Conservation (phyloP, 164 flowering plant genomes). For the Houttuynia cordata region DNA sequence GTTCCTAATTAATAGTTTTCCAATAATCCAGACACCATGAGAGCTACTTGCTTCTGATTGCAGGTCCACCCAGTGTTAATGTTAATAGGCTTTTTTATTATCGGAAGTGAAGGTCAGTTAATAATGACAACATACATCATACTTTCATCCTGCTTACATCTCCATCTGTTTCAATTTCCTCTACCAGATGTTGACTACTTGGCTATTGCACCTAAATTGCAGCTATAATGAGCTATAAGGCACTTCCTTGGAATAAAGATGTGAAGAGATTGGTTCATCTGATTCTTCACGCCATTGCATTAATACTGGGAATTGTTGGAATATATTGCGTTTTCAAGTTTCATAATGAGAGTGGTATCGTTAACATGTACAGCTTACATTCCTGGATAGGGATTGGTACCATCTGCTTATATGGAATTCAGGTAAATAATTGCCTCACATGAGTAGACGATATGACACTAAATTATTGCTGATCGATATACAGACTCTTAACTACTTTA, state of each 20-base stretch:
- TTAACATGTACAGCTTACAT: conserved; percentile 84
- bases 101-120: conserved; percentile 86
- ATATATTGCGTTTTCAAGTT: conserved; percentile 66
- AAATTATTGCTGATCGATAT: background rate
- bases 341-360: conserved; percentile 79
- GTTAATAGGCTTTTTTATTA: conserved; percentile 81
- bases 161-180: background rate
- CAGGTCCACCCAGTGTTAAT: conserved; percentile 93
- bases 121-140: too few relatives aligned
- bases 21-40: too few relatives aligned
- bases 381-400: conserved; percentile 87
- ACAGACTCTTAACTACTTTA: background rate
- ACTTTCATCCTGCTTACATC: too few relatives aligned
- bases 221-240: conserved; percentile 83
- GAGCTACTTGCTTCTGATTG: background rate
- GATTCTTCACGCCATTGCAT: conserved; percentile 59
- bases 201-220: conserved; percentile 10
- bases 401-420: conserved; percentile 67
- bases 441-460: too few relatives aligned
- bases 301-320: conserved; percentile 69
- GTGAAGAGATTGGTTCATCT: conserved; percentile 75
- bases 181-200: background rate
- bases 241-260: conserved; percentile 52
- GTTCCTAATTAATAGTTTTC: background rate
- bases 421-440: conserved; percentile 29